These are phyloP conservation scores for Penicillium roqueforti DNA, from an alignment of 495 filamentous ascomycete species.

Conservation along the genomic window DNA sequence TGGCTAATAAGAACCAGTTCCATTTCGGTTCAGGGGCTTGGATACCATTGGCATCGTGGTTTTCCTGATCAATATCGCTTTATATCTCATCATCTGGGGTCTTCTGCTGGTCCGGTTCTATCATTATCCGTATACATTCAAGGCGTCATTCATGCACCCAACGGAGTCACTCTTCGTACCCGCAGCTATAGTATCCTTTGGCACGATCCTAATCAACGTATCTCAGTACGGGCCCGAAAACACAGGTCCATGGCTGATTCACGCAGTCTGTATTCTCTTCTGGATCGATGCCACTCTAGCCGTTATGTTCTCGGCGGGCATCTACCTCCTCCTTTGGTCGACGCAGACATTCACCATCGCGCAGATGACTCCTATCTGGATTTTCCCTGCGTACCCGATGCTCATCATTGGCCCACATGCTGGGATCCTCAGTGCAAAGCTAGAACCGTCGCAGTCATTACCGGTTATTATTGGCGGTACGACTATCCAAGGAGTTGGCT, in stretches of 20 bases:
- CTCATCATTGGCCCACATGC: slow-evolving; percentile 76
- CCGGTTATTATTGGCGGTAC: slow-evolving; percentile 67
- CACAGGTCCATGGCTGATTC: slow-evolving; percentile 63
- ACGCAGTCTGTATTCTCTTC: slow-evolving; percentile 60
- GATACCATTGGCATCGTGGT: slow-evolving; percentile 68
- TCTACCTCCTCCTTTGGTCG: slow-evolving; percentile 73
- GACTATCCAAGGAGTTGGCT: slow-evolving; percentile 77
- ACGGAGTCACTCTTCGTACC: slow-evolving; percentile 78
- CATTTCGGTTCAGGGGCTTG: slow-evolving; percentile 65
- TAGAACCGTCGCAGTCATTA: slow-evolving; percentile 46
- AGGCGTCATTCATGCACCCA: slow-evolving; percentile 68
- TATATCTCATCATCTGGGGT: slow-evolving; percentile 66
- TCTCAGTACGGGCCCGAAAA: slow-evolving; percentile 70
- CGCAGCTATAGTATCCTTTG: slow-evolving; percentile 64
- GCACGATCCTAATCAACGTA: slow-evolving; percentile 74
- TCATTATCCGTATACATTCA: slow-evolving; percentile 66
- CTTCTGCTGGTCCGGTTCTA: slow-evolving; percentile 68
- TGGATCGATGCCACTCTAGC: slow-evolving; percentile 70
- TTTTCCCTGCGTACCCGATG: slow-evolving; percentile 85
- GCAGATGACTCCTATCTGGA: slow-evolving; percentile 89
- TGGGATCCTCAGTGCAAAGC: slow-evolving; percentile 54
- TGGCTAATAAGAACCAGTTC: slow-evolving; percentile 45
- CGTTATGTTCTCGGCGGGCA: slow-evolving; percentile 56
- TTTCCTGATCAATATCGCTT: slow-evolving; percentile 68
- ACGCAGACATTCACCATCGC: slow-evolving; percentile 75